phyloP scores from a whole-genome alignment of 1,284 basidiomycete species.

The Papiliotrema flavescens region DNA sequence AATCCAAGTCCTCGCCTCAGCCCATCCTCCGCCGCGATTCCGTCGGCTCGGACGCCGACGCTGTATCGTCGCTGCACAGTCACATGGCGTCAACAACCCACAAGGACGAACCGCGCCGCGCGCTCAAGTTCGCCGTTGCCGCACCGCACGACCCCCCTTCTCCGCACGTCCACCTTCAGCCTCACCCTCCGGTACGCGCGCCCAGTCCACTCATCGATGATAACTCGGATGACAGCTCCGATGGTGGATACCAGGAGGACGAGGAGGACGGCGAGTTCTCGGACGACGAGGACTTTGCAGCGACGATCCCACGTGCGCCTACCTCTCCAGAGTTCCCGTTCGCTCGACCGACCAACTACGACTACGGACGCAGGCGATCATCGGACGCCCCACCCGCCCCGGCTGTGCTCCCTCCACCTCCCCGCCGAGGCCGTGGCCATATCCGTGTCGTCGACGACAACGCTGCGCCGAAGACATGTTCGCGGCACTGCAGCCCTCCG shows the following conservation, averaged over 20 bases:
- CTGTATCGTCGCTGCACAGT: not conserved
- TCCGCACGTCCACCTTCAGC: not conserved
- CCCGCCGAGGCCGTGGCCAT: conserved; percentile 34
- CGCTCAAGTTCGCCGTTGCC: conserved; percentile 1
- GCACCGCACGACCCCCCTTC: not conserved
- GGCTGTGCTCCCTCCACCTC: conserved; percentile 24
- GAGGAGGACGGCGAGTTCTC: conserved; percentile 33
- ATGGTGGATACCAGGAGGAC: conserved; percentile 36
- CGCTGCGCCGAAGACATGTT: conserved; percentile 20
- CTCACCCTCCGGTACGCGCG: not conserved
- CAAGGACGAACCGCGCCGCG: not conserved
- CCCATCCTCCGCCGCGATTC: not conserved
- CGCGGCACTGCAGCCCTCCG: conserved; percentile 37
- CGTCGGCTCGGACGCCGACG: not conserved
- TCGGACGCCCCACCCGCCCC: conserved; percentile 13
- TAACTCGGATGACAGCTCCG: conserved; percentile 14
- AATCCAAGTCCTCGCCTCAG: not conserved
- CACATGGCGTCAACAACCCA: not conserved
- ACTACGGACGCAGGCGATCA: conserved; percentile 10
- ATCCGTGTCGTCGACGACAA: conserved; percentile 26
- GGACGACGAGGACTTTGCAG: conserved; percentile 22
- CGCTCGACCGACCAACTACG: conserved; percentile 26
- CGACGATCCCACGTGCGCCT: conserved; percentile 5
- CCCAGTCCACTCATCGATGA: not conserved
- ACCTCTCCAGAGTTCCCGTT: conserved; percentile 20